phyloP scores from a whole-genome alignment of 2,329 filamentous ascomycete genomes.

The Dissoconium aciculare region DNA sequence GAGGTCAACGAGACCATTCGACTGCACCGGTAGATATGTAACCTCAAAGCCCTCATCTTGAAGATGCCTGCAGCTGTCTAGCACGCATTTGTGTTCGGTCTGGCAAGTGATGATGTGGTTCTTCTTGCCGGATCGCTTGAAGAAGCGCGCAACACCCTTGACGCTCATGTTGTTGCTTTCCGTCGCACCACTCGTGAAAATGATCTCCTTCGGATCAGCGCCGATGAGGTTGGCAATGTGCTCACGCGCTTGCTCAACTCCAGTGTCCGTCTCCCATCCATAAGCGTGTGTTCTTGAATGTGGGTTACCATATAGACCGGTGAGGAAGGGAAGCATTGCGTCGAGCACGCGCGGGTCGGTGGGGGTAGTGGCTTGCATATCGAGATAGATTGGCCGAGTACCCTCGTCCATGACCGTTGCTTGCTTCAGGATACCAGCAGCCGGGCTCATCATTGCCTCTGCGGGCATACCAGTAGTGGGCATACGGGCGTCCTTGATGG shows the following conservation, averaged over 20 bases:
- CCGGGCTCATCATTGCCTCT: constrained; percentile 57
- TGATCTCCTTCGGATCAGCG: constrained; percentile 92
- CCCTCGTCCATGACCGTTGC: constrained; percentile 88
- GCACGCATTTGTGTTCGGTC: constrained; percentile 97
- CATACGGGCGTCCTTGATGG: constrained; percentile 42
- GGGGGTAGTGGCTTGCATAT: constrained; percentile 96
- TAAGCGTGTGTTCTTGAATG: constrained; percentile 96
- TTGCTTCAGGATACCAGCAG: constrained; percentile 68
- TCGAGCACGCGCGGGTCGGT: constrained; percentile 89
- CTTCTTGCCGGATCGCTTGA: constrained; percentile 86
- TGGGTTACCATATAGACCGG: constrained; percentile 88
- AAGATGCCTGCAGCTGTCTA: constrained; percentile 91
- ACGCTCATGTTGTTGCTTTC: constrained; percentile 99
- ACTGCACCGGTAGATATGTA: constrained; percentile 87
- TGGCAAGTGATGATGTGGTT: constrained; percentile 95
- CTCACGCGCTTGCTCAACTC: constrained; percentile 70
- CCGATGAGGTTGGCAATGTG: constrained; percentile 79
- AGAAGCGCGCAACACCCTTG: constrained; percentile 94
- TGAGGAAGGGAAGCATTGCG: constrained; percentile 89
- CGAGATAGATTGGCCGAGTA: constrained; percentile 85
- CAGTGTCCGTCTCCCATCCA: constrained; percentile 95
- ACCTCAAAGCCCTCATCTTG: constrained; percentile 94
- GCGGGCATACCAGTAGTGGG: constrained; percentile 43
- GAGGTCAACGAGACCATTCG: constrained; percentile 72
- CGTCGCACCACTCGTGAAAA: constrained; percentile 94